Evolutionary conservation across 2,329 filamentous ascomycete genomes (phyloP).

Genomic region (Atkinsonella texensis): DNA sequence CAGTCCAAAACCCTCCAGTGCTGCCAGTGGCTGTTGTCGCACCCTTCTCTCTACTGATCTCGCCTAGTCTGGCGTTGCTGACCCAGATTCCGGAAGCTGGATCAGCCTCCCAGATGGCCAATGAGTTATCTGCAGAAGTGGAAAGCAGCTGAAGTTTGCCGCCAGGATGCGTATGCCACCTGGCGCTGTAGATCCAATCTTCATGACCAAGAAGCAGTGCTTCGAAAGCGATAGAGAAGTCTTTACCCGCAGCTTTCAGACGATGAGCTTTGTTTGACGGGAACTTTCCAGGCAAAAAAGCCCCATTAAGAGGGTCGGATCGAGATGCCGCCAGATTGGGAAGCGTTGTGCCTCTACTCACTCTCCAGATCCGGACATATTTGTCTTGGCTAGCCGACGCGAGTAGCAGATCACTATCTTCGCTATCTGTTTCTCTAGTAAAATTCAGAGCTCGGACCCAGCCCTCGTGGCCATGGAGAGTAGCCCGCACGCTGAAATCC

Average conservation of each 20-base stretch:
- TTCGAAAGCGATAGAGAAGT: conserved; percentile 82
- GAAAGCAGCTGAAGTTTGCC: conserved; percentile 63
- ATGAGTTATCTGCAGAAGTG: conserved; percentile 87
- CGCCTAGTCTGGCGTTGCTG: conserved; percentile 72
- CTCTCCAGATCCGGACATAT: conserved; percentile 86
- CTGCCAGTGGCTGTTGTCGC: conserved; percentile 94
- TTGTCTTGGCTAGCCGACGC: conserved; percentile 96
- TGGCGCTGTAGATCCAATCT: conserved; percentile 91
- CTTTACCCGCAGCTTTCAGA: conserved; percentile 47
- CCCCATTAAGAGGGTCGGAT: conserved; percentile 45
- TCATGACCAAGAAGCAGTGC: conserved; percentile 89
- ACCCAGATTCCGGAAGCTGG: conserved; percentile 80
- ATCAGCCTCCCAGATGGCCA: conserved; percentile 88
- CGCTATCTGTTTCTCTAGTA: conserved; percentile 43
- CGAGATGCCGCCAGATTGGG: conserved; percentile 41
- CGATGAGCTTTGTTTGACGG: conserved; percentile 83
- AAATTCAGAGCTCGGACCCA: conserved; percentile 88
- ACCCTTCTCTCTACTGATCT: conserved; percentile 89
- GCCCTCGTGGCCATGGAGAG: conserved; percentile 78
- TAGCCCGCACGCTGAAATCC: conserved; percentile 61
- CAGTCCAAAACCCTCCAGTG: conserved; percentile 92
- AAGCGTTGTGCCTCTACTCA: conserved; percentile 58
- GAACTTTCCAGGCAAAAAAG: conserved; percentile 53
- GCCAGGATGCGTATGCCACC: conserved; percentile 49
- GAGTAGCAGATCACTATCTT: conserved; percentile 59